Evolutionary conservation across 139 green algal genomes (phyloP).

Genomic region (Micromonas commoda): DNA sequence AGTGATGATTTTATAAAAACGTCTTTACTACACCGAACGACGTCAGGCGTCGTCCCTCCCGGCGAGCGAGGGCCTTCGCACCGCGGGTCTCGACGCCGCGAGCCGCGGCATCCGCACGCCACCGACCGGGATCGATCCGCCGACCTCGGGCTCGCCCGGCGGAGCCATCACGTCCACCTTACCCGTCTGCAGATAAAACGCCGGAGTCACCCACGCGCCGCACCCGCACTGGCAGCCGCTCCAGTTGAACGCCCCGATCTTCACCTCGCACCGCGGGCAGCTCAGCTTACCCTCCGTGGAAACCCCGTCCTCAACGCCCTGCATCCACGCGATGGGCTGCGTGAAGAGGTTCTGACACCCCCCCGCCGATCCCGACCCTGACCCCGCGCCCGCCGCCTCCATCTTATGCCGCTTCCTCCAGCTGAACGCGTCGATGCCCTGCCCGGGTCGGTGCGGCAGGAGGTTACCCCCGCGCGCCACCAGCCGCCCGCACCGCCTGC

Average conservation of each 20-base stretch:
- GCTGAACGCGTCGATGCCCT: constrained; percentile 4
- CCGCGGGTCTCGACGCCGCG: too few species aligned
- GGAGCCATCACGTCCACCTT: constrained; percentile 13
- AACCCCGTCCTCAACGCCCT: neutral
- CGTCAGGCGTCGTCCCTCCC: too few species aligned
- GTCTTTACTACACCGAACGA: too few species aligned
- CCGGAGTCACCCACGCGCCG: constrained; percentile 21
- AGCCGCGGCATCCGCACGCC: too few species aligned
- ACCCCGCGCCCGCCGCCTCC: neutral
- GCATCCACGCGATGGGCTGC: constrained; percentile 15
- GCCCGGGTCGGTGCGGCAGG: neutral
- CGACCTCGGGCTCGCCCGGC: neutral
- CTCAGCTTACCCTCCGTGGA: neutral
- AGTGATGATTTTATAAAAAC: too few species aligned
- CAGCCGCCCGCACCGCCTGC: constrained; percentile 5
- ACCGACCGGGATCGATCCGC: too few species aligned
- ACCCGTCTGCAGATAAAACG: constrained; percentile 11
- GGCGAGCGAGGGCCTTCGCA: too few species aligned
- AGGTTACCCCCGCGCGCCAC: neutral
- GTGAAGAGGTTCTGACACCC: constrained; percentile 5
- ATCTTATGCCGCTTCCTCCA: neutral
- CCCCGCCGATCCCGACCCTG: neutral
- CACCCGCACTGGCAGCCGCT: constrained; percentile 2
- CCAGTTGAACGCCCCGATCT: constrained; percentile 22
- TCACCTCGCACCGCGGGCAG: constrained; percentile 9